phyloP scores from a whole-genome alignment of 129 eudicot genomes.

The Chrysanthemum makinoi region DNA sequence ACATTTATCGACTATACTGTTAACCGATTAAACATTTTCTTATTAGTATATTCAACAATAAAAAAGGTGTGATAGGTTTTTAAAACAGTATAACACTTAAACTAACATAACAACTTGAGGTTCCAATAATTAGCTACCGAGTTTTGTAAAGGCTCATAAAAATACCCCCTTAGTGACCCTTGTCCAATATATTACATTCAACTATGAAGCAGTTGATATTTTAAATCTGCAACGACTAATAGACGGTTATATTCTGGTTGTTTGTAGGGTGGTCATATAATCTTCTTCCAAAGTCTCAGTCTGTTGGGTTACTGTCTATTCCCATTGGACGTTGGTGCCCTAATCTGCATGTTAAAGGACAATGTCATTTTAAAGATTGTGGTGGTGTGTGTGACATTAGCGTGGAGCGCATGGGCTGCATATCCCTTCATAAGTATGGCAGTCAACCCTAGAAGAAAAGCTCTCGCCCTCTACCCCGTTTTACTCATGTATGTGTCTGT shows the following conservation, averaged over 20 bases:
- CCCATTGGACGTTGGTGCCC: constrained; percentile 87
- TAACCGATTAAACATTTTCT: too few species aligned
- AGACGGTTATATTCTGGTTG: background rate
- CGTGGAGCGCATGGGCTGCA: constrained; percentile 99
- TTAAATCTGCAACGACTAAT: background rate
- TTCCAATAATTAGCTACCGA: too few species aligned
- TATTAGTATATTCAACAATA: too few species aligned
- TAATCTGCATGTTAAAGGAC: constrained; percentile 83
- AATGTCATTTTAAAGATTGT: constrained; percentile 71
- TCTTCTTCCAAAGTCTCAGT: constrained; percentile 94
- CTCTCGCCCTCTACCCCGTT: constrained; percentile 93
- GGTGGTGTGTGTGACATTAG: constrained; percentile 76
- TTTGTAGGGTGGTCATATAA: constrained; percentile 91
- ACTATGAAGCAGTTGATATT: background rate
- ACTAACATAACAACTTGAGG: too few species aligned
- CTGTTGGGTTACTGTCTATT: constrained; percentile 92
- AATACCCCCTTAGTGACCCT: too few species aligned
- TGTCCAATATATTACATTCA: too few species aligned
- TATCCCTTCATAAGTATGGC: constrained; percentile 97
- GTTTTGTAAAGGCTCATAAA: too few species aligned
- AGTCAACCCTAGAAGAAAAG: constrained; percentile 89
- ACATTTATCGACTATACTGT: too few species aligned
- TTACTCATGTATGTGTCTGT: constrained; percentile 96
- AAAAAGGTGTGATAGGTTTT: too few species aligned
- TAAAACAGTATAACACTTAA: too few species aligned